phyloP scores from a whole-genome alignment of 805 yeast species.

The Candida patagonica region DNA sequence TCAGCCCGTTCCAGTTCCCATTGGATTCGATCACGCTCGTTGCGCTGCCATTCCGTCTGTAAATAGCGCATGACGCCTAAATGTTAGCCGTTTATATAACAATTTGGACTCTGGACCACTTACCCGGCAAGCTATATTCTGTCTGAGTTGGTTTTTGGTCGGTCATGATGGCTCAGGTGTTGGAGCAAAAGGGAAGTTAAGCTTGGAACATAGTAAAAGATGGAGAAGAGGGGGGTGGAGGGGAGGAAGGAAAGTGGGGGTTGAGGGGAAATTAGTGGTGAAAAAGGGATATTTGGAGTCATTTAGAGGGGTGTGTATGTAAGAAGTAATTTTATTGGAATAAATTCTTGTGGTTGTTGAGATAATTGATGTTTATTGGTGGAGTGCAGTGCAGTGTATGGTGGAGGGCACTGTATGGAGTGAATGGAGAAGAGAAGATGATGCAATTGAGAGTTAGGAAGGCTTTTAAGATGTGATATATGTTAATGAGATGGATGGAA shows the following conservation, averaged over 20 bases:
- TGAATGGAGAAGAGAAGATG: too few species aligned
- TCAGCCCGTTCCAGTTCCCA: conserved; percentile 56
- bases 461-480: too few species aligned
- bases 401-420: too few species aligned
- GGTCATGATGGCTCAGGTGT: conserved; percentile 8
- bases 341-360: too few species aligned
- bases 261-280: background rate
- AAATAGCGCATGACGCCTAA: conserved; percentile 55
- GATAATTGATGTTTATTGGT: too few species aligned
- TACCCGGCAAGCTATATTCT: conserved; percentile 30
- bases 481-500: too few species aligned
- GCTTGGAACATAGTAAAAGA: background rate
- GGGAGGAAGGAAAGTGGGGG: background rate
- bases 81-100: background rate
- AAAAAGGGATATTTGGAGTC: too few species aligned
- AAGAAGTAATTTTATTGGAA: background rate
- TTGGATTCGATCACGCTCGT: conserved; percentile 49
- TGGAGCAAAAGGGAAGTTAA: background rate
- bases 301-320: background rate
- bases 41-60: conserved; percentile 53
- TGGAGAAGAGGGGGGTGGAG: background rate
- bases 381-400: too few species aligned
- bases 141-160: conserved; percentile 10
- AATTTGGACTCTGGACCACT: conserved; percentile 3
- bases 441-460: too few species aligned